phyloP scores from a whole-genome alignment of 2,329 filamentous ascomycete species.

The Sporothrix phasma region DNA sequence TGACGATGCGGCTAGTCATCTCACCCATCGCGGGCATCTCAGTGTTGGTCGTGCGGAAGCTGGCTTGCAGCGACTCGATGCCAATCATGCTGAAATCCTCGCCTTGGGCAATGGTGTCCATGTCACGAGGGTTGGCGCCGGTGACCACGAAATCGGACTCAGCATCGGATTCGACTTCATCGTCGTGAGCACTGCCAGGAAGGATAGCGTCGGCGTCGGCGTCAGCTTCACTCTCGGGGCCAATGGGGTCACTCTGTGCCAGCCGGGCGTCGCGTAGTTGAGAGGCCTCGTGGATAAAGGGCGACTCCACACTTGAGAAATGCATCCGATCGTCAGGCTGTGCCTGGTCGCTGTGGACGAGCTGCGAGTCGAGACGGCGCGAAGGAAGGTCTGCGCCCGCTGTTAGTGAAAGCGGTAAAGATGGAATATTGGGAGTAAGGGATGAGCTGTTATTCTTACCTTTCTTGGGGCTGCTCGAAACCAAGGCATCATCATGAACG shows the following conservation, averaged over 20 bases:
- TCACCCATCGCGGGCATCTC: constrained; percentile 41
- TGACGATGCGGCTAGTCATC: constrained; percentile 47
- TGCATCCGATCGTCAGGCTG: constrained; percentile 3
- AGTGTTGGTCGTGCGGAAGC: constrained; percentile 32
- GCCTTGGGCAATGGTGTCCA: constrained; percentile 23
- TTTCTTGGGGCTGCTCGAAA: not conserved
- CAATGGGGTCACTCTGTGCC: constrained; percentile 2
- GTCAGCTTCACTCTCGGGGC: not conserved
- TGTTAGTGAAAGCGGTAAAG: not conserved
- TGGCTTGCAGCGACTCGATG: constrained; percentile 18
- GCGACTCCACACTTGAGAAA: constrained; percentile 9
- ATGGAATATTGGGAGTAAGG: not conserved
- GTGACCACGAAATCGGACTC: constrained; percentile 14
- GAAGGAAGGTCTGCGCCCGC: not conserved
- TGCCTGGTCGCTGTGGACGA: not conserved
- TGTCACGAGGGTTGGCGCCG: constrained; percentile 20
- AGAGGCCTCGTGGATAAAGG: not conserved
- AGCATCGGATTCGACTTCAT: constrained; percentile 20
- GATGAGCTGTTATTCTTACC: not conserved
- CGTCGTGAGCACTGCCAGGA: not conserved
- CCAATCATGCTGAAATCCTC: constrained; percentile 25
- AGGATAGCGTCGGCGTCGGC: not conserved
- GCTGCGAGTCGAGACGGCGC: not conserved
- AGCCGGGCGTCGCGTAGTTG: not conserved
- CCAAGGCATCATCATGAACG: not conserved